Base-by-base conservation (phyloP, 768 basidiomycete genomes). In the Lactarius deliciosus region DNA sequence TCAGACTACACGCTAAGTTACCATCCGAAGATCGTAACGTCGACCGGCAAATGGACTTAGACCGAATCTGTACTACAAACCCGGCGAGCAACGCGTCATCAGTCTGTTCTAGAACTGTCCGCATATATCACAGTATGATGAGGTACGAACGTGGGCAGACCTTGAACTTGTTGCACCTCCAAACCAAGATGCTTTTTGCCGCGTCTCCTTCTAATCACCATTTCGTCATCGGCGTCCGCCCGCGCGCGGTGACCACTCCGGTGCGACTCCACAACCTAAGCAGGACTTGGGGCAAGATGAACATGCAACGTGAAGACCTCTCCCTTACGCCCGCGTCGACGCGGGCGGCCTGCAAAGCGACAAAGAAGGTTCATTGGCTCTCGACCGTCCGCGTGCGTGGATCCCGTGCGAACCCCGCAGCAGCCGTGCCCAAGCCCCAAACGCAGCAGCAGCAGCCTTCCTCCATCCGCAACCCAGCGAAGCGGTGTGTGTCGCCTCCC, bases 221-320 rank as follows among this genome's bases (percentile, higher is more conserved):
- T 8, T 22, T 64, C 4, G 38, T 56, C 45, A 36, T 59, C 40
- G 57, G 57, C 3, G 61, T 43, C 1, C 62, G 62, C 32, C 62
- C 41, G 15, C 62, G 62, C 53, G 50, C 54, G 5, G 62, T 64
- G 13, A 68, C 62, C 15, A 55, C 66, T 8, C 62, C 62, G 15
- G 50, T 63, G 57, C 36, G 54, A 38, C 22, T 47, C 9, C 50
- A 11, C 61, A 28, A 7, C 47, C 57, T 10, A 18, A 59, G 57
- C 61, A 36, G 66, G 62, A 67, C 66, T 64, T 60, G 57, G 45
- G 50, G 18, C 10, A 57, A 32, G 38, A 45, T 16, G 40, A 58
- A 40, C 57, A 30, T 11, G n/a, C 22, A 9, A 2, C 32, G 20
- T 20, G 34, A 59, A 18, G 38, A 66, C n/a, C 15, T 25, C 30